Conservation (phyloP, 108 stramenopile genomes). For the Cylindrotheca closterium region DNA sequence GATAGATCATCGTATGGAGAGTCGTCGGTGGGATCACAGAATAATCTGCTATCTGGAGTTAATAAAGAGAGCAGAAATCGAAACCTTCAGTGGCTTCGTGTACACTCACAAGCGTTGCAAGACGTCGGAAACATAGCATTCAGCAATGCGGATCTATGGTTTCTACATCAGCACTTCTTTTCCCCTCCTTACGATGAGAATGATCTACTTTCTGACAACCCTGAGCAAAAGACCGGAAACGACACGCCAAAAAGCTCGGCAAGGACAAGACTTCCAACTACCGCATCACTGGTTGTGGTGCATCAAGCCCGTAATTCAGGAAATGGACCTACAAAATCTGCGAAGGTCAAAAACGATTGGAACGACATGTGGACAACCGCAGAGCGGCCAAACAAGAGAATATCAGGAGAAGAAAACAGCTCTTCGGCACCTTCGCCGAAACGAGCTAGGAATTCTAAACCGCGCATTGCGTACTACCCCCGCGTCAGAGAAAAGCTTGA, state of each 20-base stretch:
- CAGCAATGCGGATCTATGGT: constrained; percentile 73
- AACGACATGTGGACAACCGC: no score
- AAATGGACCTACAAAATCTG: no score
- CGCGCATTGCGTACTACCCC: constrained; percentile 76
- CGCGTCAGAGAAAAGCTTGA: constrained; percentile 69
- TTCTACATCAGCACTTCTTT: constrained; percentile 77
- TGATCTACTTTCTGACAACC: constrained; percentile 30
- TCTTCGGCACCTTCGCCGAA: constrained; percentile 49
- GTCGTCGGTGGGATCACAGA: constrained; percentile 7
- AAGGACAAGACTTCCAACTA: constrained; percentile 1
- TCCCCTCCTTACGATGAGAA: constrained; percentile 50
- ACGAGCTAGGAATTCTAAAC: constrained; percentile 62
- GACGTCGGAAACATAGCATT: constrained; percentile 68
- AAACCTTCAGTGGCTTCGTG: constrained; percentile 70
- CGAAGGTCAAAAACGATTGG: no score
- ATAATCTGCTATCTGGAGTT: constrained; percentile 4
- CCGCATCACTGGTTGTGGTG: constrained; percentile 6
- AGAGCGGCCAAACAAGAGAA: constrained; percentile 51
- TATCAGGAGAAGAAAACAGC: constrained; percentile 40
- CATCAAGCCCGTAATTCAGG: no score
- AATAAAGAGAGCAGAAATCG: constrained; percentile 43
- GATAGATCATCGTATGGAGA: constrained; percentile 27
- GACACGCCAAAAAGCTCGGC: not conserved
- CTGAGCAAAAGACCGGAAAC: not conserved
- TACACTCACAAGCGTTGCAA: constrained; percentile 56